Conservation (phyloP, 192 early-diverging fungal genomes). For the Gonapodya prolifera region DNA sequence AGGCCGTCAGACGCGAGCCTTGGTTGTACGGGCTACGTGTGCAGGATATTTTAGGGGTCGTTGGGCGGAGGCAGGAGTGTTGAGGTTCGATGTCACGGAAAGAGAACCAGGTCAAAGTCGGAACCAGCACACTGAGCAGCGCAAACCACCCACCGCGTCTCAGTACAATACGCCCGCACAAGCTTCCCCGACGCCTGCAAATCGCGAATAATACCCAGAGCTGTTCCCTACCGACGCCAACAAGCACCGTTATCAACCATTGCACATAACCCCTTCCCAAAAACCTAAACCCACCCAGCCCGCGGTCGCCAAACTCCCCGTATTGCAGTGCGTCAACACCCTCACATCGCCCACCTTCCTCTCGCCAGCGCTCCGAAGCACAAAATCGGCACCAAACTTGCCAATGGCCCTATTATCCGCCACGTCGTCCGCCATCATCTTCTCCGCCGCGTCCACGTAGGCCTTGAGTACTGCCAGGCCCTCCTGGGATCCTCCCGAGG, state of each 20-base stretch:
- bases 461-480: constrained; percentile 33
- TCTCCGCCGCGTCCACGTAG: constrained; percentile 62
- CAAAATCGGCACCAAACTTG: constrained; percentile 57
- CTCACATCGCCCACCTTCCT: constrained; percentile 12
- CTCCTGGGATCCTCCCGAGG: background rate
- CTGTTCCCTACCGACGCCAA: constrained; percentile 73
- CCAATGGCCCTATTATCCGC: constrained; percentile 83
- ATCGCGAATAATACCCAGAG: constrained; percentile 82
- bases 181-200: constrained; percentile 42
- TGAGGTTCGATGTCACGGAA: background rate
- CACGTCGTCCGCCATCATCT: constrained; percentile 76
- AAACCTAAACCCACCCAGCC: constrained; percentile 41
- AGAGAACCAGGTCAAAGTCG: background rate
- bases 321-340: constrained; percentile 96
- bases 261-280: background rate
- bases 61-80: background rate
- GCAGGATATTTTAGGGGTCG: background rate
- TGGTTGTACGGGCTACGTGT: constrained; percentile 79
- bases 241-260: constrained; percentile 16
- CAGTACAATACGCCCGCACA: constrained; percentile 79
- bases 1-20: constrained; percentile 86
- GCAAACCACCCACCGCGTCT: constrained; percentile 48
- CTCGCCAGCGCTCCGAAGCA: constrained; percentile 27
- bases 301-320: constrained; percentile 51
- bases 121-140: background rate